Percentiles rank a stretch among this genome's conserved stretches.
Conservation (phyloP, 495 filamentous ascomycete genomes). For the Aspergillus cristatus region DNA sequence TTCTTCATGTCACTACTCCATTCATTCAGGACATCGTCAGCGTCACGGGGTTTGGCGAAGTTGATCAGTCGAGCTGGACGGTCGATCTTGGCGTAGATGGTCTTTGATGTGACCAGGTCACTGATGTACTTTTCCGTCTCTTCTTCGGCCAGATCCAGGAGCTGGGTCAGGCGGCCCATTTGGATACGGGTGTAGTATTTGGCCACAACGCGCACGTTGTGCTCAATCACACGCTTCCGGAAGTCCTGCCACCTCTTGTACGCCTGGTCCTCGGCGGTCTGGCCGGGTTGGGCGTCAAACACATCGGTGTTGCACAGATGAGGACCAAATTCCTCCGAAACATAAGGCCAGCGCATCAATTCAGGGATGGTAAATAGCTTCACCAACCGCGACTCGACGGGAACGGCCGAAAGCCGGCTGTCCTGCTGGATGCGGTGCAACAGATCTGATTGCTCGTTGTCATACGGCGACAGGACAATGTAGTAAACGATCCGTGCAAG, state of each 20-base stretch:
- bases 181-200: constrained; percentile 98
- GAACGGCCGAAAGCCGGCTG: constrained; percentile 55
- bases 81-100: constrained; percentile 95
- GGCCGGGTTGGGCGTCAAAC: constrained; percentile 51
- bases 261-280: constrained; percentile 64
- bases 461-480: constrained; percentile 89
- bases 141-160: constrained; percentile 84
- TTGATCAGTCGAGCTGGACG: constrained; percentile 83
- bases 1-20: constrained; percentile 99
- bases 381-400: constrained; percentile 68
- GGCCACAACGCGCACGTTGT: constrained; percentile 94
- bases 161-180: constrained; percentile 76
- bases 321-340: constrained; percentile 74
- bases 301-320: constrained; percentile 88
- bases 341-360: constrained; percentile 95
- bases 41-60: constrained; percentile 87
- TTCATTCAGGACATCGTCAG: constrained; percentile 96
- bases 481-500: constrained; percentile 95
- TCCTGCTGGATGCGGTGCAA: constrained; percentile 78
- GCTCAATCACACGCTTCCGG: constrained; percentile 95
- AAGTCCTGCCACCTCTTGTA: constrained; percentile 82
- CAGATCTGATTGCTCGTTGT: constrained; percentile 97
- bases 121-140: constrained; percentile 98
- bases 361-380: constrained; percentile 93
- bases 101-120: constrained; percentile 90